Evolutionary conservation across 164 flowering plant species (phyloP), one percentile per base, ranked within the genome.

Genomic region (Aristolochia contorta): DNA sequence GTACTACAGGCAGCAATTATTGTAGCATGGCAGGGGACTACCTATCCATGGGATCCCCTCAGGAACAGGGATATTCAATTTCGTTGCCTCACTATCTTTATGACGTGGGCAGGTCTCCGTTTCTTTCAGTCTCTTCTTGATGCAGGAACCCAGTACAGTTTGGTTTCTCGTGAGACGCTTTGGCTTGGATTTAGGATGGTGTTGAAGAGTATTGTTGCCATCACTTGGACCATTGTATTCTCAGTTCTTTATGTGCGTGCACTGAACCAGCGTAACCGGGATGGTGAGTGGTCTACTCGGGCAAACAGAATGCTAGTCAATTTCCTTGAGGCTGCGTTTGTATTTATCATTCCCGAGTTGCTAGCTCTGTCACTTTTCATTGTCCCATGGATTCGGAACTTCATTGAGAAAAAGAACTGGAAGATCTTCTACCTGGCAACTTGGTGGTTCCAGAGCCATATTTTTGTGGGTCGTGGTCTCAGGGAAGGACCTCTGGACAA

Each of bases 81-180:
- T 50, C 57, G 77, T 73, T 60, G 83, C 56, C 74, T 94, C 48
- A 79, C 91, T 1, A 62, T 87, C 24, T 88, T 94, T 61, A 82
- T 94, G 27, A 90, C 99, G 0, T 94, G 99, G 99, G 77, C 77
- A 16, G 84, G 74, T 23, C 81, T 94, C 53, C 71, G 97, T 60
- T 65, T 94, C 15, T 45, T 82, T 13, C 96, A 94, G 50, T 75
- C 97, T 0, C 47, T 87, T 54, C 91, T 94, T 13, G 99, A 91
- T 75, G 94, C 89, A 0, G 97, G 96, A 12, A 91, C 84, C 13
- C 99, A 94, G 78, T 91, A 94, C 62, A 91, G 95, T 67, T 76
- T 91, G 75, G 89, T 91, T 45, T 52, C 83, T 0, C 75, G 81
- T 64, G 96, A 85, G 70, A 84, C 93, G 1, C 14, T 47, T 66